These are phyloP conservation scores for Powellomyces hirtus DNA, from an alignment of 192 early-diverging fungal species.

Conservation along the genomic window DNA sequence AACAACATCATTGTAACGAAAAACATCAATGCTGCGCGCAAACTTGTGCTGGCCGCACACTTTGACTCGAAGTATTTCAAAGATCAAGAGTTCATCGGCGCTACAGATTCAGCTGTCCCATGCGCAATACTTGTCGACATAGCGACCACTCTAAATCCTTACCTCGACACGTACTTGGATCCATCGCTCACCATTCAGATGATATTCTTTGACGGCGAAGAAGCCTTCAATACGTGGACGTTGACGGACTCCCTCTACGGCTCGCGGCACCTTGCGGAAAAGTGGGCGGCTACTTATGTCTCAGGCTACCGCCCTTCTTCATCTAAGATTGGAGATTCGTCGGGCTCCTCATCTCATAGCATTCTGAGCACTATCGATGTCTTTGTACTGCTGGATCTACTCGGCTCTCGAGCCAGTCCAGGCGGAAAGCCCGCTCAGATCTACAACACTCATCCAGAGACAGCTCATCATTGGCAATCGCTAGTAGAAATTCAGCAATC, in stretches of 20 bases:
- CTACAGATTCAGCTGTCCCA: slow-evolving; percentile 87
- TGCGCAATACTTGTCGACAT: slow-evolving; percentile 88
- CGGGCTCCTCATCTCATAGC: slow-evolving; percentile 10
- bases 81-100: slow-evolving; percentile 73
- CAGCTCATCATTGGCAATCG: slow-evolving; percentile 66
- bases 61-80: slow-evolving; percentile 86
- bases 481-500: slow-evolving; percentile 68
- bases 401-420: slow-evolving; percentile 51
- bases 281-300: slow-evolving; percentile 63
- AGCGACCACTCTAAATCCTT: slow-evolving; percentile 64
- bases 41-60: slow-evolving; percentile 87
- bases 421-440: slow-evolving; percentile 39
- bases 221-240: slow-evolving; percentile 80
- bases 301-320: background rate
- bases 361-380: slow-evolving; percentile 75
- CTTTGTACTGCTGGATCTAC: slow-evolving; percentile 84
- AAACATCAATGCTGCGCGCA: slow-evolving; percentile 64
- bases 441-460: slow-evolving; percentile 61
- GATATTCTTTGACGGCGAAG: slow-evolving; percentile 98
- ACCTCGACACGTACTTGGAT: slow-evolving; percentile 33
- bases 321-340: background rate
- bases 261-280: slow-evolving; percentile 75
- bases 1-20: slow-evolving; percentile 90
- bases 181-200: slow-evolving; percentile 70
- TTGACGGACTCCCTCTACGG: slow-evolving; percentile 86